These are phyloP conservation scores for Phytophthora agathidicida DNA, from an alignment of 352 stramenopile genomes.

Conservation along the genomic window DNA sequence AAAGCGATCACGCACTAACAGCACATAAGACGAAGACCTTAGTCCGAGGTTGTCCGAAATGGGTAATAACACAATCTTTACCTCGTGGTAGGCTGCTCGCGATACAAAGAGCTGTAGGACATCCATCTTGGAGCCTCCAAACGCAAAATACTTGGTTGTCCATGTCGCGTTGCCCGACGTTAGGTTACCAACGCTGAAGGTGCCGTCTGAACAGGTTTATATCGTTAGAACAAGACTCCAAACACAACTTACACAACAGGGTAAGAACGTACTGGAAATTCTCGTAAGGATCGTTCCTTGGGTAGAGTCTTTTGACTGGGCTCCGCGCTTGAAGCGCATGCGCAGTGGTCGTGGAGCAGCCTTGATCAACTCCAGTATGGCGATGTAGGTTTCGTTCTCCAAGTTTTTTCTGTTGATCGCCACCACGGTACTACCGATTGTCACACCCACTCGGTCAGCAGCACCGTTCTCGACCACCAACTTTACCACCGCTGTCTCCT, in stretches of 20 bases:
- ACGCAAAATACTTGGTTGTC: slow-evolving; percentile 84
- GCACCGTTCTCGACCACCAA: slow-evolving; percentile 81
- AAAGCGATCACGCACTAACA: slow-evolving; percentile 79
- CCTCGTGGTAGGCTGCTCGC: slow-evolving; percentile 82
- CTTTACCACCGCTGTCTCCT: slow-evolving; percentile 79
- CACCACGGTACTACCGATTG: slow-evolving; percentile 71
- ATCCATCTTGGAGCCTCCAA: slow-evolving; percentile 81
- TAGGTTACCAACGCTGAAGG: slow-evolving; percentile 84
- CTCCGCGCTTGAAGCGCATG: slow-evolving; percentile 75
- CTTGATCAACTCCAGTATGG: slow-evolving; percentile 80
- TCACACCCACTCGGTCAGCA: slow-evolving; percentile 70
- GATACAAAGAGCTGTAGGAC: slow-evolving; percentile 88
- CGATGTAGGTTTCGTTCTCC: slow-evolving; percentile 62
- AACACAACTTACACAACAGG: background rate
- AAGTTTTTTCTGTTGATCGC: slow-evolving; percentile 71
- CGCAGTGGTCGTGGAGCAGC: slow-evolving; percentile 71
- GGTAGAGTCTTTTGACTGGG: slow-evolving; percentile 70
- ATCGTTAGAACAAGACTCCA: slow-evolving; percentile 4
- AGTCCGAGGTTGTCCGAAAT: background rate
- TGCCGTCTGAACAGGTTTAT: slow-evolving; percentile 57
- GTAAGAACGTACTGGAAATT: slow-evolving; percentile 69
- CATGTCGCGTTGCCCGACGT: slow-evolving; percentile 79
- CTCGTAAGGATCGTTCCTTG: slow-evolving; percentile 75
- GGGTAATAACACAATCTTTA: slow-evolving; percentile 20
- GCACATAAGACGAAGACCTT: slow-evolving; percentile 4